These are phyloP conservation scores for Penicillium mononematosum DNA, from an alignment of 495 filamentous ascomycete genomes.

Conservation along the genomic window DNA sequence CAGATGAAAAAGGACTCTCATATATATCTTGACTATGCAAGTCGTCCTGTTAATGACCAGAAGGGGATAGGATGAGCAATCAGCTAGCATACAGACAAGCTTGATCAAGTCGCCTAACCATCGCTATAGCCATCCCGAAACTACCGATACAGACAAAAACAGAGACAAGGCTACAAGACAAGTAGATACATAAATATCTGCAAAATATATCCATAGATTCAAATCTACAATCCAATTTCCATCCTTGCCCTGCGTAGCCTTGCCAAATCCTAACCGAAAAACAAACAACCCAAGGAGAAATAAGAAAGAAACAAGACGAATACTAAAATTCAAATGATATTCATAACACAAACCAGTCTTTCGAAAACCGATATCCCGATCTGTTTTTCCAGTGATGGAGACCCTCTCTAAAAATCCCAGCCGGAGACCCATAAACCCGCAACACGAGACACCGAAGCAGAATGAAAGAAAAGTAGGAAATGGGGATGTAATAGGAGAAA, in stretches of 20 bases:
- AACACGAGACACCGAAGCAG: slow-evolving; percentile 27
- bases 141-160: not conserved
- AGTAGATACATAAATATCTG: slow-evolving; percentile 11
- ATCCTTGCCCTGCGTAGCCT: not conserved
- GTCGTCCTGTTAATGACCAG: too few species aligned
- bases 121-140: not conserved
- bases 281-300: slow-evolving; percentile 22
- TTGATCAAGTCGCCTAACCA: not conserved
- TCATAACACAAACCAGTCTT: slow-evolving; percentile 21
- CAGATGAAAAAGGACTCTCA: too few species aligned
- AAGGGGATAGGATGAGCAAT: too few species aligned
- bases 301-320: slow-evolving; percentile 15
- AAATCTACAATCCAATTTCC: slow-evolving; percentile 9
- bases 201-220: slow-evolving; percentile 16
- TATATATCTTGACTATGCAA: too few species aligned
- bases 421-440: slow-evolving; percentile 31
- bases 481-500: not conserved
- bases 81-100: too few species aligned
- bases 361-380: slow-evolving; percentile 18
- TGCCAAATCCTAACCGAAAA: slow-evolving; percentile 1
- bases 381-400: slow-evolving; percentile 42
- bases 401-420: slow-evolving; percentile 36
- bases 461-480: slow-evolving; percentile 8
- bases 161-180: slow-evolving; percentile 1
- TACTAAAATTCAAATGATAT: slow-evolving; percentile 10